Base-by-base conservation (phyloP, 371 early-diverging fungal species). In the Actinomucor elegans region DNA sequence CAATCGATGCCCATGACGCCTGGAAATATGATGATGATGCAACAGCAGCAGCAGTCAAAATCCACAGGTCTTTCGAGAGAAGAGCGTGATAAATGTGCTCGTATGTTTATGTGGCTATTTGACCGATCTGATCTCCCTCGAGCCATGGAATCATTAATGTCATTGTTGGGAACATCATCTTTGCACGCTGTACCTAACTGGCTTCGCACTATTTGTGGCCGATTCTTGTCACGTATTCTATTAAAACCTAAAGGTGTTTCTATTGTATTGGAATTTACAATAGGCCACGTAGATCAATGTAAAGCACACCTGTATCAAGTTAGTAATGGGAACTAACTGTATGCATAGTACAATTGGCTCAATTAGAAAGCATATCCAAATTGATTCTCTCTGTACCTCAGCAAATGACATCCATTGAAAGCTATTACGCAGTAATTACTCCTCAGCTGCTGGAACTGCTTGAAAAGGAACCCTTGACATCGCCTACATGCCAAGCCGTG, bases 301-400 rank as follows among this genome's bases (percentile, higher is more conserved):
- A 65, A 38, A 53, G 20, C 4, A n/a, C n/a, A n/a, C n/a, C n/a
- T n/a, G n/a, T n/a, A n/a, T n/a, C n/a, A n/a, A n/a, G n/a, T n/a
- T n/a, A n/a, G n/a, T n/a, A n/a, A n/a, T n/a, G n/a, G n/a, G n/a
- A n/a, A n/a, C n/a, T n/a, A n/a, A n/a, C n/a, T n/a, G n/a, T n/a
- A n/a, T n/a, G n/a, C n/a, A 49, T 55, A 63, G 79, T 83, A 18
- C 83, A 77, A 24, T 51, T 83, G 49, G 66, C 73, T 26, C 80
- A 88, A 50, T 65, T 88, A 37, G 88, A 85, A 46, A 84, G 76
- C 35, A 64, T 88, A 2, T 65, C 88, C 4, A 74, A 77, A 31
- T 53, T 92, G 10, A 73, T 90, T 12, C 61, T 84, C 5, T 78
- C 88, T n/a, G 81, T 85, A 4, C 86, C 87, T 11, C 71, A 68